Base-by-base conservation (phyloP, 129 eudicot species). In the Mikania micrantha region DNA sequence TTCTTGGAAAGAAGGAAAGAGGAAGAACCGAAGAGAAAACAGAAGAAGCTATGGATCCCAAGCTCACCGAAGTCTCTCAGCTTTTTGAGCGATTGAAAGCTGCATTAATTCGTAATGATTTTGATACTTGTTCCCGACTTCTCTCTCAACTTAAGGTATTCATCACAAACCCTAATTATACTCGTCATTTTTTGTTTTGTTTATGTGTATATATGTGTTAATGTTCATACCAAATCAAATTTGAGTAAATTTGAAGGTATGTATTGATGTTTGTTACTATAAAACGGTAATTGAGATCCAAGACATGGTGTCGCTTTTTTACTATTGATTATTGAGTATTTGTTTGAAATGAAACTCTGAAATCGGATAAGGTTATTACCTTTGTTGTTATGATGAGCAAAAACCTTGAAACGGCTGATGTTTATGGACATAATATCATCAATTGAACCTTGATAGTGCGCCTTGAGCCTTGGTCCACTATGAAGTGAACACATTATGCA, bases 111-210 rank as follows among this genome's bases (percentile, higher is more conserved):
- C 86, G 95, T 45, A 83, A 76, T 9, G 99, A 94, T 79, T 86
- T 80, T 66, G 95, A 89, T 75, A 74, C 85, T 9, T 79, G 87
- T 52, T 68, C 81, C 36, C 77, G 54, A 13, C 85, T 89, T 28
- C 95, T 94, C 25, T 84, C 95, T 22, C 90, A 87, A 36, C 96
- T 89, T 62, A 89, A 93, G 96, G 96, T 93, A 82, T 28, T 64
- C 64, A 24, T 47, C 56, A 50, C 44, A 44, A 58, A 42, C 77
- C 70, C 84, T 35, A 45, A 69, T 54, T 10, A 15, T 38, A 28
- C 24, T 73, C 19, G 2, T 3, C 9, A 4, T 4, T 8, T 32
- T 17, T 35, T n/a, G n/a, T 11, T 17, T 35, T 28, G 7, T 54
- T 57, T 9, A 27, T 67, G 12, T 60, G 1, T 76, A 19, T 20